phyloP scores from a whole-genome alignment of 441 rosid genomes.

The Gossypium gossypioides region DNA sequence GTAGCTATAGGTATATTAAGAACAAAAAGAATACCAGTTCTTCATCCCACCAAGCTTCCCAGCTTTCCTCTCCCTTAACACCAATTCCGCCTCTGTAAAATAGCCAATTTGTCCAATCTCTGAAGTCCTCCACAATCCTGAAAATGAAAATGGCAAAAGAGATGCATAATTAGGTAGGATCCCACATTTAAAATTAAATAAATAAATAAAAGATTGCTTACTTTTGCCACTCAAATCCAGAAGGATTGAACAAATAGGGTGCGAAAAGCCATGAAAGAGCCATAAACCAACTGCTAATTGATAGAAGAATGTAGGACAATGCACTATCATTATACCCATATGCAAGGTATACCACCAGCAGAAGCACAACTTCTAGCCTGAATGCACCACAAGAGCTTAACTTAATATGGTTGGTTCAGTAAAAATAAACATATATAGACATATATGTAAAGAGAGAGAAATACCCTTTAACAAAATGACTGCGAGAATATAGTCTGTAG shows the following conservation, averaged over 20 bases:
- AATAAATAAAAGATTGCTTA: constrained; percentile 28
- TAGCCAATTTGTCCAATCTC: constrained; percentile 99
- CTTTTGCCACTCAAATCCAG: constrained; percentile 99
- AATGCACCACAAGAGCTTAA: constrained; percentile 19
- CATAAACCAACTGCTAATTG: constrained; percentile 98
- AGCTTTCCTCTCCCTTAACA: constrained; percentile 96
- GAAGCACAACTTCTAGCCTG: constrained; percentile 82
- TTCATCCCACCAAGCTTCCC: constrained; percentile 99
- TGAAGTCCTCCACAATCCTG: constrained; percentile 93
- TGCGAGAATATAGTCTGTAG: constrained; percentile 92
- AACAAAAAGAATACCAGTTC: constrained; percentile 58
- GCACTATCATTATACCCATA: constrained; percentile 81
- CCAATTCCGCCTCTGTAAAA: constrained; percentile 99
- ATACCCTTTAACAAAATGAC: constrained; percentile 92
- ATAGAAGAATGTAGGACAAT: constrained; percentile 69
- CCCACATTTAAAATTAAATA: background rate
- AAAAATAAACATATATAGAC: background rate
- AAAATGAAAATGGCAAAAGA: constrained; percentile 19
- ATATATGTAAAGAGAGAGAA: constrained; percentile 8
- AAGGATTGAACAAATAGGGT: constrained; percentile 93
- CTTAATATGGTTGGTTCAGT: constrained; percentile 9
- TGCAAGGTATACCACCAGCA: constrained; percentile 75
- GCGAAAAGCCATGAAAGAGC: constrained; percentile 96
- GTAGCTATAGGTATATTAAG: background rate
- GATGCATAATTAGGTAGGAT: background rate